Base-by-base conservation (phyloP, 345 rosid species). In the Fremontodendron californicum region DNA sequence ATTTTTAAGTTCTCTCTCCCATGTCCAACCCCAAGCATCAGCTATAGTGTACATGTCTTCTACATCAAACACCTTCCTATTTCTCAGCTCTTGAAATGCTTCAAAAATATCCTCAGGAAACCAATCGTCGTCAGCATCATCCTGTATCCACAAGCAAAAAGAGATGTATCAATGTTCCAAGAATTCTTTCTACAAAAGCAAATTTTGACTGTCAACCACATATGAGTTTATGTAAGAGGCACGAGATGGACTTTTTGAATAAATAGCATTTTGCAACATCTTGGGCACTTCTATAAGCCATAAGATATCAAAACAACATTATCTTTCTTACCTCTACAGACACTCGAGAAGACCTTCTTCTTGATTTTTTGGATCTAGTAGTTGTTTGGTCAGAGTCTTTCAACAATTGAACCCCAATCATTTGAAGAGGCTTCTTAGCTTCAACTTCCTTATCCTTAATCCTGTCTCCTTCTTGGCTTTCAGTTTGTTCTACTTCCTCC, bases 21-120 rank as follows among this genome's bases (percentile, higher is more conserved):
- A 95, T 39, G 99, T 93, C 99, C 99, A 95, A 80, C 97, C 98
- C 99, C 99, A 95, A 78, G 82, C 99, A 89, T 95, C 99, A 64
- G 99, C 96, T 81, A 93, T 88, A 10, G 97, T 91, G 83, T 93
- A 95, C 97, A 95, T 95, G 75, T 95, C 98, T 52, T 89, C 80
- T 46, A 87, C 94, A 61, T 90, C 92, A 77, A 91, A 95, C 52
- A 87, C 85, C 84, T 88, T 88, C 71, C 97, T 88, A 71, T 89
- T 83, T 79, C 98, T 89, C 85, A 95, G 72, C 87, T 93, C 99
- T 85, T 90, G 87, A 84, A 90, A 90, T 48, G 99, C 99, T 84
- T 89, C 99, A 57, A 87, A 85, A 80, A 89, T 76, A 51, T 95
- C 96, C 86, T 81, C 83, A 71, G 99, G 97, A 90, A 94, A 90